Evolutionary conservation across 805 yeast genomes (phyloP), one percentile per base, ranked within the genome.

Genomic region (Candida parachauliodes): DNA sequence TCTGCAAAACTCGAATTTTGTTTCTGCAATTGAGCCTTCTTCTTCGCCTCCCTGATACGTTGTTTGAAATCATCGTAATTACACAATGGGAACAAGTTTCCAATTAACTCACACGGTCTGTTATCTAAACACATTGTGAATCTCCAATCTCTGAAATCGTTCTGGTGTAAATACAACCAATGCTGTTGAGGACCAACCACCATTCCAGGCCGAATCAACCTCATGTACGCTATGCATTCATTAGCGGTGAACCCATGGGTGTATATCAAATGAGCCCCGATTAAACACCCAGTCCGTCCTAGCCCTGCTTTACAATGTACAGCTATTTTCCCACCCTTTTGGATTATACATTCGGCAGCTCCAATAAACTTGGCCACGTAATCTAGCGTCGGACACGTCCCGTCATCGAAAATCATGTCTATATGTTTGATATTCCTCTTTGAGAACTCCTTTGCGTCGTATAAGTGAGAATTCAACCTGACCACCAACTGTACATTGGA

Each of bases 141-240:
- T 59, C 88, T 77, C 98, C 98, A 93, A 52, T 88, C 96, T 52
- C 97, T 75, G 60, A 93, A 93, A 49, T 89, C 96, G 59, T 88
- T 82, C 61, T 93, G 98, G 58, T 93, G 96, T 46, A 93, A 73
- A 55, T 93, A 93, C 42, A 93, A 72, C 98, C 98, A 93, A 65
- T 93, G 98, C 59, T 93, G 98, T 61, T 93, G 98, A 2, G 98
- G 98, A 0, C 98, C 98, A 21, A 93, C 98, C n/a, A 93, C 97
- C 98, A 93, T 93, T 28, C 98, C 98, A 0, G 98, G 98, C 49
- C 98, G 77, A 45, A 93, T 74, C 77, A 93, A 85, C 59, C 98
- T 76, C 91, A 93, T 85, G 56, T 88, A 93, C 1, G 91, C 96
- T 51, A 93, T 93, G 60, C 96, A 93, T 61, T 93, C 98, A 57